Conservation (phyloP, 2,329 filamentous ascomycete genomes). For the Chlorencoelia australis region DNA sequence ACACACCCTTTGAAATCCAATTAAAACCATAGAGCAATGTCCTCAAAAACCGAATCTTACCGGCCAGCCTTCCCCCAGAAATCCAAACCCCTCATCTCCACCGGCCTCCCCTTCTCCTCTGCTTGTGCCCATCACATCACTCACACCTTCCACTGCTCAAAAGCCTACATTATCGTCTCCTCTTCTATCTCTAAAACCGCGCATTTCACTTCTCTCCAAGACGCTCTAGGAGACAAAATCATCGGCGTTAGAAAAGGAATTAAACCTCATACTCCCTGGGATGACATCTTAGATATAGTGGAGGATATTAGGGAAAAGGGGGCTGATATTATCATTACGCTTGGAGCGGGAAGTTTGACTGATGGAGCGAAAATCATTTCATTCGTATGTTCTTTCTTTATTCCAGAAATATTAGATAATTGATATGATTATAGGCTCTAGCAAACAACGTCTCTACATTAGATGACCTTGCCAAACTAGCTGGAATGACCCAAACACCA, state of each 20-base stretch:
- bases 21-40: too few species aligned
- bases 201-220: conserved; percentile 19
- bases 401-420: neutral
- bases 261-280: conserved; percentile 26
- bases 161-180: conserved; percentile 26
- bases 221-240: conserved; percentile 20
- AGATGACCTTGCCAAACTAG: conserved; percentile 12
- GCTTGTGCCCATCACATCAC: conserved; percentile 20
- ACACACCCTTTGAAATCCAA: too few species aligned
- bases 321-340: conserved; percentile 26
- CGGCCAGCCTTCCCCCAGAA: conserved; percentile 25
- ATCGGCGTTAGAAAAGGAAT: conserved; percentile 25
- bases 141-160: conserved; percentile 21
- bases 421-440: conserved; percentile 11
- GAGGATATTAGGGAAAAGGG: conserved; percentile 17
- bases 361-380: conserved; percentile 27
- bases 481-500: conserved; percentile 6
- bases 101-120: conserved; percentile 10
- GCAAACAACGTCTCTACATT: conserved; percentile 16
- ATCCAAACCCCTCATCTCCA: conserved; percentile 8
- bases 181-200: conserved; percentile 25
- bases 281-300: conserved; percentile 24
- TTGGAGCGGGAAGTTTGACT: conserved; percentile 27
- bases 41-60: too few species aligned
- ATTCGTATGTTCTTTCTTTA: conserved; percentile 16